Percentiles rank a stretch among this genome's conserved stretches.
phyloP scores from a whole-genome alignment of 768 basidiomycete genomes.

The Hypsizygus marmoreus region DNA sequence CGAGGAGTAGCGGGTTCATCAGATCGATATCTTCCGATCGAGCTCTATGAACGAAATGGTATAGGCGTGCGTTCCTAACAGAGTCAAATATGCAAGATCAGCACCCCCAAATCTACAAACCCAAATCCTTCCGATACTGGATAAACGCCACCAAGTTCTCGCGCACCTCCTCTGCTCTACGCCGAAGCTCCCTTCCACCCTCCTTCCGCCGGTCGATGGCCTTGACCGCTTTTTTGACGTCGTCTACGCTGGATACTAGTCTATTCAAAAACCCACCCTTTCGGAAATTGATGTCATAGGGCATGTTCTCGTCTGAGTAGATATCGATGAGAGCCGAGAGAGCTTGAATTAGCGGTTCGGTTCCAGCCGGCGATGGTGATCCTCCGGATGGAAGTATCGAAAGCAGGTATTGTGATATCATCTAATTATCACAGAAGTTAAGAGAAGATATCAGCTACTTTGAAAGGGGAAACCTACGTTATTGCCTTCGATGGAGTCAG shows the following conservation, averaged over 20 bases:
- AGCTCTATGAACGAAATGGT: no score
- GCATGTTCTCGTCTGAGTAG: conserved; percentile 82
- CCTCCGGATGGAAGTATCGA: conserved; percentile 54
- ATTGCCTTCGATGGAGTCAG: conserved; percentile 65
- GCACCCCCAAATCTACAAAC: conserved; percentile 38
- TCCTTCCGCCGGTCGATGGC: conserved; percentile 69
- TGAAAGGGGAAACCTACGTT: conserved; percentile 37
- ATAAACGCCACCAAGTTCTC: conserved; percentile 80
- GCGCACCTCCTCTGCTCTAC: conserved; percentile 73
- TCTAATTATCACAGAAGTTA: conserved; percentile 32
- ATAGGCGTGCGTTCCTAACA: no score
- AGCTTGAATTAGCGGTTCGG: conserved; percentile 76
- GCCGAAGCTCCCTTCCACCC: conserved; percentile 62
- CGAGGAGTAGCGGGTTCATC: no score
- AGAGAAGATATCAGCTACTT: not conserved
- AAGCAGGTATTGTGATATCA: conserved; percentile 68
- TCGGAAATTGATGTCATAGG: conserved; percentile 83
- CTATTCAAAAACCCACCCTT: conserved; percentile 56
- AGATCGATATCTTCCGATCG: no score
- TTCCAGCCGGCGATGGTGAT: conserved; percentile 43
- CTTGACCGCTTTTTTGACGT: conserved; percentile 61
- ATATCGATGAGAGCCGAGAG: conserved; percentile 88
- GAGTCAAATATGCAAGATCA: no score
- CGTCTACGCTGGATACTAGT: conserved; percentile 61
- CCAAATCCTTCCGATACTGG: conserved; percentile 64